Base-by-base conservation (phyloP, 2,329 filamentous ascomycete species). In the Drechslerella stenobrocha region DNA sequence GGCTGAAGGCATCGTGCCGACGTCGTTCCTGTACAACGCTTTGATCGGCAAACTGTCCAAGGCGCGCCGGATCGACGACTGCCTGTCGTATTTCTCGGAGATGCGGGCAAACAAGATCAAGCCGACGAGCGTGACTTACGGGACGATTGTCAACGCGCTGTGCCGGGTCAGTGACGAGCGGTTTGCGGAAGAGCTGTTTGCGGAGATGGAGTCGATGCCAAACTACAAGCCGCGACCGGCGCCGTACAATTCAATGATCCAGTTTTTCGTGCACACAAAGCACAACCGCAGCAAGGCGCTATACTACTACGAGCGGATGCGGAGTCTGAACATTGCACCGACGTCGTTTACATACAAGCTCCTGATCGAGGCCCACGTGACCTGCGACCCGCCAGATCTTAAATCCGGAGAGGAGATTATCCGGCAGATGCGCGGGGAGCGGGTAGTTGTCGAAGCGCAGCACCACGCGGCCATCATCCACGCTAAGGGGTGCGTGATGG, bases 191-290 rank as follows among this genome's bases (percentile, higher is more conserved):
- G 90, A 97, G 77, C 84, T 97, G 73, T 98, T 98, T 75, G 90
- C 97, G 75, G 93, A 98, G 80, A 98, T 98, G 93, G 93, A 98
- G 80, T 85, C 87, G 46, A 96, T 95, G 87, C 87, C 90, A 60
- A 98, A 98, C 80, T 98, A 98, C 83, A 97, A 96, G 81, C 90
- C 93, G 37, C 87, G 93, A 7, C 91, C 93, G 23, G 93, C 93
- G 22, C 93, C 93, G 0, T 98, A 98, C 82, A 96, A 98, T 81
- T 95, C 90, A 78, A 88, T 98, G 86, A 98, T 98, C 85, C 93
- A 98, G 76, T 97, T 96, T 80, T 98, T 97, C 83, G 81, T 97
- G 72, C 95, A 89, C 60, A 97, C 92, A 57, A 97, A 97, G 83
- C 89, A 90, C 53, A 92, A 98, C 77, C 92, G 93, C 79, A 80